phyloP scores from a whole-genome alignment of 176 grass and related monocot species.

The Eleusine coracana region DNA sequence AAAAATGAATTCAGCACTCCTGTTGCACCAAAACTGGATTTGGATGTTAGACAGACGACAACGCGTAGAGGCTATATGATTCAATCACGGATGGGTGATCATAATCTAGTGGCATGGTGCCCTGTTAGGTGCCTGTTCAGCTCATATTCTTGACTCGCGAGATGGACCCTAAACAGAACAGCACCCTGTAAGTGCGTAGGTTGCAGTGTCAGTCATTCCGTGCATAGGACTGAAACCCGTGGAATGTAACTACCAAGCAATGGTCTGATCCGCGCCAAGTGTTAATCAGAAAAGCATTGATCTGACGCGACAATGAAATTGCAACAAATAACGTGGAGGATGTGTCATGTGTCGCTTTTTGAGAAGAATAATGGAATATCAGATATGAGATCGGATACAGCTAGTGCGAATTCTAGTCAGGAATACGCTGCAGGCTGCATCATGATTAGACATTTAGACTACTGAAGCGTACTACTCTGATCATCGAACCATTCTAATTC shows the following conservation, averaged over 20 bases:
- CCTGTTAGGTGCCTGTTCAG: slow-evolving; percentile 15
- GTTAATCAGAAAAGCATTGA: background rate
- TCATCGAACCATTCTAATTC: background rate
- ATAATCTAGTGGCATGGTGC: background rate
- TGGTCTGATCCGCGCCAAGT: background rate
- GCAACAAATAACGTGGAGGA: slow-evolving; percentile 26
- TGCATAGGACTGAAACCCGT: background rate
- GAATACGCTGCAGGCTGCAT: slow-evolving; percentile 5
- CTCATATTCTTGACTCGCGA: background rate
- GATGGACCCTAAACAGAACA: background rate
- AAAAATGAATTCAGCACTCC: slow-evolving; percentile 14
- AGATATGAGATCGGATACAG: background rate
- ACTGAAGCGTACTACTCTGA: slow-evolving; percentile 21
- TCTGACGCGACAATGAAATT: slow-evolving; percentile 45
- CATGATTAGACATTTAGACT: background rate
- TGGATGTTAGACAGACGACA: background rate
- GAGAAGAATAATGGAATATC: slow-evolving; percentile 5
- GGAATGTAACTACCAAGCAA: slow-evolving; percentile 15
- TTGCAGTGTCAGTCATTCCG: slow-evolving; percentile 30
- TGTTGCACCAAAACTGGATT: slow-evolving; percentile 31
- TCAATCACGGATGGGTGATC: background rate
- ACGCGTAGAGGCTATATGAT: background rate
- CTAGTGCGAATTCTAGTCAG: background rate
- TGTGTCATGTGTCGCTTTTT: slow-evolving; percentile 1
- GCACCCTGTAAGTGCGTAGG: background rate